These are phyloP conservation scores for Podospora comata DNA, from an alignment of 495 filamentous ascomycete species.

Conservation along the genomic window DNA sequence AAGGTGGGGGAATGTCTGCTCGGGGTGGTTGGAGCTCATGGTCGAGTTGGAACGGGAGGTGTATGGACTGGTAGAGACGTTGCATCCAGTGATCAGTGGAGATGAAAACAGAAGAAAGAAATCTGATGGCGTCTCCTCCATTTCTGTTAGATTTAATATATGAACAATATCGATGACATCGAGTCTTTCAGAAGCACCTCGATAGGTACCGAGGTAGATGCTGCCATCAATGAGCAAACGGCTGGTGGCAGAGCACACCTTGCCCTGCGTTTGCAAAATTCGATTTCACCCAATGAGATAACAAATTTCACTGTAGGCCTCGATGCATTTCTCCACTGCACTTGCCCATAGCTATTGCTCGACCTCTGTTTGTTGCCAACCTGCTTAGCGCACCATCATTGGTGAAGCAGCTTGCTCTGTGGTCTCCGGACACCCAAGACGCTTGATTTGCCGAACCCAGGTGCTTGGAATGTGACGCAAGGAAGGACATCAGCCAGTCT, in stretches of 20 bases:
- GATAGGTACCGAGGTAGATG: not conserved
- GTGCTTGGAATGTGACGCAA: not conserved
- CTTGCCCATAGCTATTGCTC: not conserved
- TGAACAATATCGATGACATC: no score
- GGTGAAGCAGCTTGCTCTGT: not conserved
- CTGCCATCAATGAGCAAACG: not conserved
- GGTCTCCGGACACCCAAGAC: no score
- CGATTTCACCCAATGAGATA: not conserved
- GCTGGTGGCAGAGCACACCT: not conserved
- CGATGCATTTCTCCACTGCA: not conserved
- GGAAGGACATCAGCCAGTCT: not conserved
- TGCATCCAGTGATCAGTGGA: not conserved
- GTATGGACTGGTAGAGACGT: not conserved
- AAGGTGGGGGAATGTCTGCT: not conserved
- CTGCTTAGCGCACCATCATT: not conserved
- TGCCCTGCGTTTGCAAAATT: not conserved
- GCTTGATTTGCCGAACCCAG: not conserved
- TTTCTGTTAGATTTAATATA: no score
- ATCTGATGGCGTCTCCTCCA: no score
- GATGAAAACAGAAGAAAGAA: not conserved
- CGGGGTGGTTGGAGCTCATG: not conserved
- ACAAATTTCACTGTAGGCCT: not conserved
- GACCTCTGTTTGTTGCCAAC: not conserved
- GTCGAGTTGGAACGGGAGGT: no score
- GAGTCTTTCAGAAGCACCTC: no score